Percentiles rank a stretch among this genome's conserved stretches.
phyloP scores from a whole-genome alignment of 2,329 filamentous ascomycete species.

The Plenodomus tracheiphilus region DNA sequence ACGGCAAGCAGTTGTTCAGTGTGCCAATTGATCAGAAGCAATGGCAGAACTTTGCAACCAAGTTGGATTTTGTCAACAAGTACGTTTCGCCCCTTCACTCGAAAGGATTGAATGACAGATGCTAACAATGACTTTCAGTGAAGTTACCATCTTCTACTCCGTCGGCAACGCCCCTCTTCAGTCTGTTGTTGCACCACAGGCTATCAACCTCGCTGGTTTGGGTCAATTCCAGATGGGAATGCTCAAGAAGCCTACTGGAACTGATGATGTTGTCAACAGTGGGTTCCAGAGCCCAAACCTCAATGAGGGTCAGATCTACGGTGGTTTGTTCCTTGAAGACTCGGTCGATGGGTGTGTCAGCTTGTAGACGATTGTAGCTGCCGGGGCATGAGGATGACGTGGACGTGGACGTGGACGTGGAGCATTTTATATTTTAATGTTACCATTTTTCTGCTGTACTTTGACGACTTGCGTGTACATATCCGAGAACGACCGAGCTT shows the following conservation, averaged over 20 bases:
- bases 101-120: neutral
- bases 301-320: conserved; percentile 46
- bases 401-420: too few species aligned
- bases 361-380: conserved; percentile 25
- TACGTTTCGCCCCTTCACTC: conserved; percentile 33
- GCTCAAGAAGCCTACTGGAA: conserved; percentile 62
- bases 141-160: conserved; percentile 63
- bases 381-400: too few species aligned
- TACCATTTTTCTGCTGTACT: too few species aligned
- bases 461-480: too few species aligned
- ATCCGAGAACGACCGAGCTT: too few species aligned
- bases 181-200: conserved; percentile 50
- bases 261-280: conserved; percentile 43
- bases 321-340: conserved; percentile 46
- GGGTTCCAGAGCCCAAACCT: conserved; percentile 41
- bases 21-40: conserved; percentile 54
- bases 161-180: conserved; percentile 51
- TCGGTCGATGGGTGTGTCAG: conserved; percentile 40
- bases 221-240: conserved; percentile 67
- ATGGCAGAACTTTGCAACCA: conserved; percentile 66
- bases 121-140: conserved; percentile 43
- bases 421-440: too few species aligned
- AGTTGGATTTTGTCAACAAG: conserved; percentile 61
- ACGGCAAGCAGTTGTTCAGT: conserved; percentile 50
- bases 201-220: conserved; percentile 59